Evolutionary conservation across 495 filamentous ascomycete genomes (phyloP).

Genomic region (Lasiosphaeria ovina): DNA sequence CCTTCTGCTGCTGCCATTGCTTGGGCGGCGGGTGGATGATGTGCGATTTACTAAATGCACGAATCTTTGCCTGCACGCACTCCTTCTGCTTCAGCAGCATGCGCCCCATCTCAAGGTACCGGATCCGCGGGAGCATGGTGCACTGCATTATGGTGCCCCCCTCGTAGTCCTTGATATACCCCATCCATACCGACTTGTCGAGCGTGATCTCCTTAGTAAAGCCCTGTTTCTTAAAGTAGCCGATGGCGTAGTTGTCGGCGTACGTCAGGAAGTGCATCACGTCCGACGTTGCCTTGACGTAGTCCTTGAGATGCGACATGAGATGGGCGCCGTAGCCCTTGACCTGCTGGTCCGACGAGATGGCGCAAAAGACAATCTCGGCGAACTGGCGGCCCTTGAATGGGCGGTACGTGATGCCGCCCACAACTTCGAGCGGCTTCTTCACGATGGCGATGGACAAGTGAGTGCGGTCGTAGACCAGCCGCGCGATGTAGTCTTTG

Average conservation of each 20-base stretch:
- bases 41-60: conserved; percentile 84
- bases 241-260: conserved; percentile 97
- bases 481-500: conserved; percentile 94
- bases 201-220: conserved; percentile 98
- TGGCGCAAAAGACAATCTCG: conserved; percentile 98
- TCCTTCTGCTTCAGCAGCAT: conserved; percentile 99
- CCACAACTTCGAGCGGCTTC: conserved; percentile 90
- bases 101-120: conserved; percentile 88
- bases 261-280: conserved; percentile 99
- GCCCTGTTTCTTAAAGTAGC: conserved; percentile 98
- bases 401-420: conserved; percentile 94
- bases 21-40: conserved; percentile 81
- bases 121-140: conserved; percentile 90
- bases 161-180: conserved; percentile 99
- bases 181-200: conserved; percentile 91
- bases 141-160: conserved; percentile 99
- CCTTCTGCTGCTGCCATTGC: conserved; percentile 66
- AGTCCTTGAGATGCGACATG: conserved; percentile 98
- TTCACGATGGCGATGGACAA: conserved; percentile 96
- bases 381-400: conserved; percentile 93
- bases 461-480: conserved; percentile 97
- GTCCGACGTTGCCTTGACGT: conserved; percentile 92
- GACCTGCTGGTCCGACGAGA: conserved; percentile 96
- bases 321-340: conserved; percentile 97
- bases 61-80: conserved; percentile 88